phyloP scores from a whole-genome alignment of 352 stramenopile genomes.

The Pseudoperonospora humuli region DNA sequence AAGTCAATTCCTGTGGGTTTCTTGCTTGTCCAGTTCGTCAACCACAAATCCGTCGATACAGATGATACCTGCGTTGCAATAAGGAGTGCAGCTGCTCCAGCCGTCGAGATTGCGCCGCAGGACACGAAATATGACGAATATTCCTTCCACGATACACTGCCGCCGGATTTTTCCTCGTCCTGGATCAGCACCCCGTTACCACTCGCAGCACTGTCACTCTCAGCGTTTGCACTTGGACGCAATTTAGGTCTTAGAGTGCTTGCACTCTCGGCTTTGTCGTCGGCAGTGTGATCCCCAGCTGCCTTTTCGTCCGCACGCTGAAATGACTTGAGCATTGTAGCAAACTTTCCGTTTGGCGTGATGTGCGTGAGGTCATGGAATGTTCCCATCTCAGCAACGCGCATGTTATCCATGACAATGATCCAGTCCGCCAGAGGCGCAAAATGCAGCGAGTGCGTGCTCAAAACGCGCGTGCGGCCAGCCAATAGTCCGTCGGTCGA shows the following conservation, averaged over 20 bases:
- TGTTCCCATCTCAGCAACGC: slow-evolving; percentile 51
- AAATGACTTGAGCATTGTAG: slow-evolving; percentile 31
- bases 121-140: slow-evolving; percentile 46
- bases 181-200: slow-evolving; percentile 26
- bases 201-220: not conserved
- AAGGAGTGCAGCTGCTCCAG: slow-evolving; percentile 31
- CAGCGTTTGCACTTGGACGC: slow-evolving; percentile 6
- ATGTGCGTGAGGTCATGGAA: slow-evolving; percentile 39
- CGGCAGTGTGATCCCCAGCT: not conserved
- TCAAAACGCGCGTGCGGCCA: slow-evolving; percentile 44
- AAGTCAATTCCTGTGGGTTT: slow-evolving; percentile 18
- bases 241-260: slow-evolving; percentile 6
- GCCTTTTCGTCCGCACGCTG: slow-evolving; percentile 6
- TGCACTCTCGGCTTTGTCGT: not conserved
- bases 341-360: slow-evolving; percentile 34
- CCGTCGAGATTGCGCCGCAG: slow-evolving; percentile 29
- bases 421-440: slow-evolving; percentile 53
- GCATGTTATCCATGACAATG: slow-evolving; percentile 67
- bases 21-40: slow-evolving; percentile 47
- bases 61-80: slow-evolving; percentile 38
- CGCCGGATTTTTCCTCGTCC: slow-evolving; percentile 38
- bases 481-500: slow-evolving; percentile 28
- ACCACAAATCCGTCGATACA: slow-evolving; percentile 59
- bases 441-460: slow-evolving; percentile 47
- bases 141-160: slow-evolving; percentile 28